Percentiles rank a stretch among this genome's conserved stretches.
Conservation (phyloP, 768 basidiomycete genomes). For the Tulasnella sp. region DNA sequence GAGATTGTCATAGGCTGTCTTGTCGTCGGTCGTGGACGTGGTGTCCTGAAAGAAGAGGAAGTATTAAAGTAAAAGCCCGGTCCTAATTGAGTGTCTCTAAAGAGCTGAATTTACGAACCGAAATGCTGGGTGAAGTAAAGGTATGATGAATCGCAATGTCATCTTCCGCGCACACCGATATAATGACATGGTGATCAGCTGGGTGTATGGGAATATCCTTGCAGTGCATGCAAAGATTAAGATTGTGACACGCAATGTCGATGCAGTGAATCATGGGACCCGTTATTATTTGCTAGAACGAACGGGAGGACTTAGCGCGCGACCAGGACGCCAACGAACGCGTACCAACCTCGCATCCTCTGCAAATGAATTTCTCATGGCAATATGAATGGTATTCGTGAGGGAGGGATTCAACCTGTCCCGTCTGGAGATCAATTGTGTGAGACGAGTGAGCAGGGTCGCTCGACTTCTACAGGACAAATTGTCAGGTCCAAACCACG, state of each 20-base stretch:
- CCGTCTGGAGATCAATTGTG: not conserved
- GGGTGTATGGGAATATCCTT: not conserved
- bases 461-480: not conserved
- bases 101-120: not conserved
- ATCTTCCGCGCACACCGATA: not conserved
- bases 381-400: not conserved
- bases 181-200: conserved; percentile 7
- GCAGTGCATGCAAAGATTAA: not conserved
- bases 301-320: not conserved
- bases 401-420: not conserved
- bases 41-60: not conserved
- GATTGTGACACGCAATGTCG: not conserved
- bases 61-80: not conserved
- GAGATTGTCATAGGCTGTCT: not conserved
- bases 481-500: not conserved
- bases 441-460: not conserved
- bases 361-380: not conserved
- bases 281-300: not conserved
- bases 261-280: conserved; percentile 13
- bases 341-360: not conserved
- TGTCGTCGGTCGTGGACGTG: not conserved
- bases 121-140: not conserved
- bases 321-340: not conserved
- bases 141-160: not conserved
- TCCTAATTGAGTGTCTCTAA: not conserved